Evolutionary conservation across 1,139 yeast genomes (phyloP), one percentile per base, ranked within the genome.

Genomic region (Candida sp.): DNA sequence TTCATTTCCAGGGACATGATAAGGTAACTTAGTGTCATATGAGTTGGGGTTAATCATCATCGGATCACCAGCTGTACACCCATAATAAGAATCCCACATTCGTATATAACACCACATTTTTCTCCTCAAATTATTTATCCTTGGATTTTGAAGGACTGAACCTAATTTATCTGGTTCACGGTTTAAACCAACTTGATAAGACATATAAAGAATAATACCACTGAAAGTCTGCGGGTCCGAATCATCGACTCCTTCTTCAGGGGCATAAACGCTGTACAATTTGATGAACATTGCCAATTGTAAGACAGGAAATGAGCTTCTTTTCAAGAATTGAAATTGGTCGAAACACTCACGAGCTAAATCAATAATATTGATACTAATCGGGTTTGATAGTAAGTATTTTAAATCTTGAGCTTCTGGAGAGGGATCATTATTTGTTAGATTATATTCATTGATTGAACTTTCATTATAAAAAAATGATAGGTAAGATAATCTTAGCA

Each of bases 171-270:
- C 66, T 0, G 75, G 74, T 22, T 73, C 77, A 35, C 79, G 55
- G 51, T 77, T 68, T 34, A 76, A 52, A 0, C 82, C 82, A 38
- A 77, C 54, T 3, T 70, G 57, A 37, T 65, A 63, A 0, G 78
- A 75, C 62, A 69, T 69, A 41, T 73, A 69, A 6, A 65, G 52
- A 12, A 78, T 46, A 32, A 69, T 46, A 0, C 74, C 75, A 36
- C 60, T 66, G 49, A 60, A 62, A 1, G 68, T 57, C 37, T 60
- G 63, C 0, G 75, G 63, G 49, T 73, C 79, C 0, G 70, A 70
- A 6, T 75, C 75, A 47, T 71, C 76, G 1, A 70, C 75, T 15
- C 81, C 79, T 49, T 75, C 81, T 49, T 77, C 82, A 0, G 82
- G 82, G 0, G 81, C 79, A 41, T 55, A 63, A 19, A 61, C 57